These are phyloP conservation scores for Zea luxurians DNA, from an alignment of 176 grass and related monocot species.

Conservation along the genomic window DNA sequence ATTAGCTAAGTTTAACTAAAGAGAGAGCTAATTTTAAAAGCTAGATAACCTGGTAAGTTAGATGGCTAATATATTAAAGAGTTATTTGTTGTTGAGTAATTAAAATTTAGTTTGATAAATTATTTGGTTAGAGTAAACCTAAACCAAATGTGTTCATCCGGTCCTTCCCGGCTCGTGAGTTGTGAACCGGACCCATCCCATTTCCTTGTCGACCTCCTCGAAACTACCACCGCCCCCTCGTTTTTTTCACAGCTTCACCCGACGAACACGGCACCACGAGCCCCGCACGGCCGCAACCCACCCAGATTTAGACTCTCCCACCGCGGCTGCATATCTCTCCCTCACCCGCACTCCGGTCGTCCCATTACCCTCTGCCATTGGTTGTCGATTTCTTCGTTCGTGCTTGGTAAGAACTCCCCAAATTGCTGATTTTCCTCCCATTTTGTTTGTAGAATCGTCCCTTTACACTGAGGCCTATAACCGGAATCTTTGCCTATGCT, in stretches of 20 bases:
- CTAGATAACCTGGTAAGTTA: no score
- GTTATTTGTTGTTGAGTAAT: no score
- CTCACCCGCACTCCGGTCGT: neutral
- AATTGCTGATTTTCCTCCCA: neutral
- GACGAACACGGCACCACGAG: neutral
- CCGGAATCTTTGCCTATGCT: no score
- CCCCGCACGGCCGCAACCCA: neutral
- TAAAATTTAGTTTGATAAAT: no score
- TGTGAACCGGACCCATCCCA: neutral
- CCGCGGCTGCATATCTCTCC: neutral
- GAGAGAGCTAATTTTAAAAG: no score
- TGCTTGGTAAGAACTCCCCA: constrained; percentile 19
- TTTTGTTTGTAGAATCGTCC: neutral
- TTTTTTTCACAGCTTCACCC: neutral
- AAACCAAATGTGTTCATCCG: neutral
- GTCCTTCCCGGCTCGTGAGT: neutral
- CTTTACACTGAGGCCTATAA: neutral
- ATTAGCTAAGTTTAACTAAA: no score
- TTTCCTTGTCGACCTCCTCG: neutral
- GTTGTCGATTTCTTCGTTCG: neutral
- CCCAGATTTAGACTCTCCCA: constrained; percentile 29
- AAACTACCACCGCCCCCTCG: neutral
- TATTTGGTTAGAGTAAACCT: neutral
- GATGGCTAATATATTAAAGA: no score
- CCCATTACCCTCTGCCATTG: neutral